Evolutionary conservation across 305 asterid species (phyloP).

Genomic region (Andrographis paniculata): DNA sequence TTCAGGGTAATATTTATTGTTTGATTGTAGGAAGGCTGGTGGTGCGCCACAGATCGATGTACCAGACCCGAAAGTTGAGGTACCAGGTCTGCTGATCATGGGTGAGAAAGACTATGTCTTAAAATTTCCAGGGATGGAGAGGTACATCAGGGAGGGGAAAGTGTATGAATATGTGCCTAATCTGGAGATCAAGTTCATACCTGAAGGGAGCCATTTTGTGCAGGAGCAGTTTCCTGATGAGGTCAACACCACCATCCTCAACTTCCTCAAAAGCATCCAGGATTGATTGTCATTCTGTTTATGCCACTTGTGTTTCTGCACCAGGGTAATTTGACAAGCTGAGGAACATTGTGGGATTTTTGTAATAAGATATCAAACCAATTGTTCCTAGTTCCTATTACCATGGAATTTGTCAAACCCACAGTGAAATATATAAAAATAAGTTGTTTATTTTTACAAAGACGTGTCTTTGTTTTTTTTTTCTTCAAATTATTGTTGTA

Average conservation of each 20-base stretch:
- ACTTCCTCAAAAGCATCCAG: constrained; percentile 33
- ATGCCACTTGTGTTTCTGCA: too few relatives aligned
- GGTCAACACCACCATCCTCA: constrained; percentile 36
- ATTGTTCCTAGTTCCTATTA: too few relatives aligned
- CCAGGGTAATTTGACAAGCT: too few relatives aligned
- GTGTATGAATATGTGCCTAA: constrained; percentile 36
- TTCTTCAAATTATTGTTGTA: too few relatives aligned
- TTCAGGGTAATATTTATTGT: background rate
- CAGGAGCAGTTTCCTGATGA: constrained; percentile 54
- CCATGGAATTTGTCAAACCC: too few relatives aligned
- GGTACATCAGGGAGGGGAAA: constrained; percentile 35
- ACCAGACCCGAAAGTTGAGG: constrained; percentile 32
- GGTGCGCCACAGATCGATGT: constrained; percentile 15
- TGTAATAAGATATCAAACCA: too few relatives aligned
- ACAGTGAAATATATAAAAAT: too few relatives aligned
- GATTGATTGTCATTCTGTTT: too few relatives aligned
- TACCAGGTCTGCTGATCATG: constrained; percentile 47
- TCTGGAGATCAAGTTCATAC: constrained; percentile 33
- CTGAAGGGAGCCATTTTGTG: constrained; percentile 57
- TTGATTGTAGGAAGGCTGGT: background rate
- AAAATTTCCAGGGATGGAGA: constrained; percentile 42
- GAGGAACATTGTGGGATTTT: too few relatives aligned
- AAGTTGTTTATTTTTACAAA: too few relatives aligned
- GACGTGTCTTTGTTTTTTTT: too few relatives aligned
- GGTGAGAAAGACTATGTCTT: constrained; percentile 58